A percentile compares a stretch with the other conserved stretches of the same genome.
Evolutionary conservation across 2,329 filamentous ascomycete genomes (phyloP).

Genomic region (Acephala macrosclerotiorum): DNA sequence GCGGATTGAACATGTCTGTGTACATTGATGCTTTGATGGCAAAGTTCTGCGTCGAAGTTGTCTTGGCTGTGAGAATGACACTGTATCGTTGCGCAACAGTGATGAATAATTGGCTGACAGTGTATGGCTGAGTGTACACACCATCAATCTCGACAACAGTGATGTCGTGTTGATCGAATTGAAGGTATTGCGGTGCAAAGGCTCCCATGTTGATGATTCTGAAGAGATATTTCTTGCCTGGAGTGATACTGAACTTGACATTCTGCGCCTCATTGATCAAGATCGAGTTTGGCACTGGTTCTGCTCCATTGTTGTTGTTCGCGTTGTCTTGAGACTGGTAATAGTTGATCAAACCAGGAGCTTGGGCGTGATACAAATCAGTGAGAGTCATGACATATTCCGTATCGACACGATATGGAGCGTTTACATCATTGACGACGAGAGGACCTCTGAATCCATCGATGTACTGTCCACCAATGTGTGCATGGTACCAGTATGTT

Average conservation of each 20-base stretch:
- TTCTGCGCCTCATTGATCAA: conserved; percentile 30
- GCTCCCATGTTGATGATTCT: conserved; percentile 35
- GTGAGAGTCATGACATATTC: conserved; percentile 61
- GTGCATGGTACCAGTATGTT: conserved; percentile 69
- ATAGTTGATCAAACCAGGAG: conserved; percentile 28
- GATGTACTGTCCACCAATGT: conserved; percentile 60
- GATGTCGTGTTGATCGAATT: conserved; percentile 43
- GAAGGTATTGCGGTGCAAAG: conserved; percentile 27
- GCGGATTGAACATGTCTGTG: conserved; percentile 62
- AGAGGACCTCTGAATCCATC: conserved; percentile 70
- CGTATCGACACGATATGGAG: conserved; percentile 52
- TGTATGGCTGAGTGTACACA: conserved; percentile 47
- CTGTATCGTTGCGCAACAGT: conserved; percentile 55
- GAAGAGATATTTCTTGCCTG: conserved; percentile 33
- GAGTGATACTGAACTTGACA: conserved; percentile 31
- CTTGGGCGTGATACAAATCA: conserved; percentile 62
- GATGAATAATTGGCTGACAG: conserved; percentile 51
- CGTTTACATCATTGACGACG: conserved; percentile 63
- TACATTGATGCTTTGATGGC: conserved; percentile 43
- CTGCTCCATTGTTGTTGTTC: conserved; percentile 22
- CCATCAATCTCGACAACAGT: conserved; percentile 57
- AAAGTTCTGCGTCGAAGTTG: conserved; percentile 44
- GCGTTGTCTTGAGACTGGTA: conserved; percentile 46
- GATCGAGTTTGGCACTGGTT: conserved; percentile 29
- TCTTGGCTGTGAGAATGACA: conserved; percentile 53